Evolutionary conservation across 768 basidiomycete species (phyloP).

Genomic region (Sistotremastrum niveocremeum): DNA sequence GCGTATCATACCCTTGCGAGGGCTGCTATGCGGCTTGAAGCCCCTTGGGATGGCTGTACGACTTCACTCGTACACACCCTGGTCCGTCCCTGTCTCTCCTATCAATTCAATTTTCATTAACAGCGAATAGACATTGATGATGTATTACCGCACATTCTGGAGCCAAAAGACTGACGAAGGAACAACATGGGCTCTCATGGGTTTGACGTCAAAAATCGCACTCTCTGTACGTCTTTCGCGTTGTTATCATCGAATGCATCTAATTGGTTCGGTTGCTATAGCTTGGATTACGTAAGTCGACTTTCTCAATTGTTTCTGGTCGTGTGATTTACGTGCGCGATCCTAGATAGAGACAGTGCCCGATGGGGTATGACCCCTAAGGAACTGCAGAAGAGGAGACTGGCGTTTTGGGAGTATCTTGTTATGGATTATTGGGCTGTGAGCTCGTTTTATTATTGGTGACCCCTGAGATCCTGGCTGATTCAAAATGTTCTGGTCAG

Average conservation of each 20-base stretch:
- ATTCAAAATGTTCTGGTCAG: conserved; percentile 19
- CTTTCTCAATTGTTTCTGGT: conserved; percentile 31
- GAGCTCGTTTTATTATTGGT: conserved; percentile 16
- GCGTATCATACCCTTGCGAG: conserved; percentile 54
- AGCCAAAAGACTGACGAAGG: conserved; percentile 55
- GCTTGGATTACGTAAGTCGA: conserved; percentile 57
- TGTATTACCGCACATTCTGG: conserved; percentile 1
- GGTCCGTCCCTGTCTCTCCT: conserved; percentile 39
- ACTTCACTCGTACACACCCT: conserved; percentile 61
- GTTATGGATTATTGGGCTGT: conserved; percentile 61
- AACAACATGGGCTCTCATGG: conserved; percentile 54
- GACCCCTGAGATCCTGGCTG: background rate
- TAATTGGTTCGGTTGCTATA: conserved; percentile 12
- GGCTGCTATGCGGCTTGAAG: conserved; percentile 51
- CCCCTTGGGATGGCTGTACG: conserved; percentile 53
- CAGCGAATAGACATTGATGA: background rate
- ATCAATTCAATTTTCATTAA: background rate
- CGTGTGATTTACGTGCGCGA: conserved; percentile 11
- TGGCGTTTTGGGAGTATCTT: conserved; percentile 71
- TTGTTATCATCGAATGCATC: conserved; percentile 2
- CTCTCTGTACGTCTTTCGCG: conserved; percentile 40
- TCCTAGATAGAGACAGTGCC: conserved; percentile 50
- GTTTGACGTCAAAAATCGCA: conserved; percentile 49
- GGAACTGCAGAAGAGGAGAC: conserved; percentile 49
- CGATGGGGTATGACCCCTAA: conserved; percentile 50